Evolutionary conservation across 2,329 filamentous ascomycete species (phyloP).

Genomic region (Chaetomium sp.): DNA sequence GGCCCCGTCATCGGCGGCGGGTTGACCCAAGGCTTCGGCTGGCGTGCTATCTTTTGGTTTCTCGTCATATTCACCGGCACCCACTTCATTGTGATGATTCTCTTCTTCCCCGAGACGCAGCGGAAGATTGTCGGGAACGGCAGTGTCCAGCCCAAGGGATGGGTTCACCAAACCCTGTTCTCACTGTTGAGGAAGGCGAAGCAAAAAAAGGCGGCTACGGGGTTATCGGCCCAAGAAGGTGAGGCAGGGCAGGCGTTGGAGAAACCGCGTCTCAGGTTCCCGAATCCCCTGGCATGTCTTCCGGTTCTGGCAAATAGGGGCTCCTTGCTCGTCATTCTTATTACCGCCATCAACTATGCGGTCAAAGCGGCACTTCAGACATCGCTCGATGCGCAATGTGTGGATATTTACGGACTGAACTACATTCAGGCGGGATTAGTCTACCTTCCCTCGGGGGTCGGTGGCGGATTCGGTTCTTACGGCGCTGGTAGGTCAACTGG

Average conservation of each 20-base stretch:
- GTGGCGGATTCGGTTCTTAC: slow-evolving; percentile 8
- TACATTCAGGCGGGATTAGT: slow-evolving; percentile 10
- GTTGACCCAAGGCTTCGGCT: slow-evolving; percentile 50
- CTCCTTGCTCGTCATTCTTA: slow-evolving; percentile 11
- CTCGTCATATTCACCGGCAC: slow-evolving; percentile 41
- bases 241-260: background rate
- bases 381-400: slow-evolving; percentile 12
- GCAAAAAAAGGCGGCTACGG: background rate
- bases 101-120: slow-evolving; percentile 51
- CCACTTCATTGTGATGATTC: slow-evolving; percentile 36
- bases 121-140: slow-evolving; percentile 47
- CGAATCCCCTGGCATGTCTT: slow-evolving; percentile 11
- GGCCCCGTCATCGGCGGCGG: slow-evolving; percentile 55
- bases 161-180: slow-evolving; percentile 30
- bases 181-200: slow-evolving; percentile 13
- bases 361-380: slow-evolving; percentile 14
- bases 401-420: slow-evolving; percentile 5
- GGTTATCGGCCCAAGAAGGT: background rate
- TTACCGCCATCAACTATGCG: slow-evolving; percentile 13
- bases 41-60: slow-evolving; percentile 59
- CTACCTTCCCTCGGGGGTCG: slow-evolving; percentile 11
- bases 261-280: background rate
- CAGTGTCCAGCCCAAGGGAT: slow-evolving; percentile 35
- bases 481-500: slow-evolving; percentile 5
- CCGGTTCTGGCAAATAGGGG: slow-evolving; percentile 13